Evolutionary conservation across 805 yeast species (phyloP).

Genomic region (Torulaspora quercuum): DNA sequence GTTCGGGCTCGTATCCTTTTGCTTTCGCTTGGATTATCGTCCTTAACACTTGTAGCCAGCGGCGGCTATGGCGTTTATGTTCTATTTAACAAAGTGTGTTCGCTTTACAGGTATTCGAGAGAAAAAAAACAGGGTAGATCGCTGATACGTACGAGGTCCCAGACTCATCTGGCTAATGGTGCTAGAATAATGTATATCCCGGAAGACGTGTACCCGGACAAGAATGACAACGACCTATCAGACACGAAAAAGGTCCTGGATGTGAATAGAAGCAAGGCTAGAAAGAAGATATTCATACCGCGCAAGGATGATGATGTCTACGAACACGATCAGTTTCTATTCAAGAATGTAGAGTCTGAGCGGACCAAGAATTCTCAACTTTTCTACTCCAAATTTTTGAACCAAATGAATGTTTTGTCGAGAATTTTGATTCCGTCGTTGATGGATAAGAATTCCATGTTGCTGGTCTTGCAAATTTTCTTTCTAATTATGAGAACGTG

Average conservation of each 20-base stretch:
- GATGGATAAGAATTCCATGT: constrained; percentile 60
- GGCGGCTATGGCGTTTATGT: constrained; percentile 18
- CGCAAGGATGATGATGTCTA: constrained; percentile 32
- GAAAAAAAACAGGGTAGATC: constrained; percentile 9
- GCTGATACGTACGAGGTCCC: constrained; percentile 32
- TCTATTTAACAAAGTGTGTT: constrained; percentile 15
- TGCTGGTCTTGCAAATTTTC: constrained; percentile 65
- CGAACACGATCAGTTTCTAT: constrained; percentile 35
- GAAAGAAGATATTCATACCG: constrained; percentile 30
- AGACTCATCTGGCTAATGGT: constrained; percentile 30
- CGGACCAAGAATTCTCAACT: constrained; percentile 28
- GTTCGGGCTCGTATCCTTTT: constrained; percentile 28
- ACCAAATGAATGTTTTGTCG: constrained; percentile 74
- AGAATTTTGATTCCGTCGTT: constrained; percentile 75
- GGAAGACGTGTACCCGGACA: constrained; percentile 21
- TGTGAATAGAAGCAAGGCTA: constrained; percentile 5
- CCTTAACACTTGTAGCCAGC: constrained; percentile 21
- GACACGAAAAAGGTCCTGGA: not conserved
- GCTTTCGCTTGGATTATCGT: constrained; percentile 22
- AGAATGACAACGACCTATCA: constrained; percentile 6
- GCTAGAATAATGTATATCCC: constrained; percentile 35
- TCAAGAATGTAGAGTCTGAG: constrained; percentile 30
- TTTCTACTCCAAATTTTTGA: constrained; percentile 61
- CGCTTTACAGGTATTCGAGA: constrained; percentile 16
- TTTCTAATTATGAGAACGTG: constrained; percentile 81